Conservation (phyloP, 2,329 filamentous ascomycete genomes). For the Cordyceps militaris region DNA sequence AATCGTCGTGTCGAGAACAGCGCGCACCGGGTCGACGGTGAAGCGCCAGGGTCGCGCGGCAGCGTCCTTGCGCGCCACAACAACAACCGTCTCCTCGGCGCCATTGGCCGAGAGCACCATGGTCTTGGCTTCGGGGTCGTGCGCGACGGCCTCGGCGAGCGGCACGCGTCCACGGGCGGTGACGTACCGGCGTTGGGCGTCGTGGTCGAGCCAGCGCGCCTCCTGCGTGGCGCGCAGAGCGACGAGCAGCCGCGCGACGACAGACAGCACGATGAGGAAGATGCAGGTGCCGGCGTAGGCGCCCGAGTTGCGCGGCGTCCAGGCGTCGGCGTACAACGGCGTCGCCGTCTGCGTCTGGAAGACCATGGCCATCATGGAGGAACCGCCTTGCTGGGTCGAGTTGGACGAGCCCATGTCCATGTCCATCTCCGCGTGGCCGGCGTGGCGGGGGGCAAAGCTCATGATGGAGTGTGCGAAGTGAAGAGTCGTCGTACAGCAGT, state of each 20-base stretch:
- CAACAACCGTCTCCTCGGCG: constrained; percentile 70
- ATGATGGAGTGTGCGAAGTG: not conserved
- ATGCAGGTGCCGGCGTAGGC: constrained; percentile 85
- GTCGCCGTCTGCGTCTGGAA: constrained; percentile 54
- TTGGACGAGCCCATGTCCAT: constrained; percentile 8
- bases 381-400: not conserved
- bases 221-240: constrained; percentile 62
- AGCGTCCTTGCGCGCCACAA: constrained; percentile 54
- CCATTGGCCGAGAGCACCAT: constrained; percentile 68
- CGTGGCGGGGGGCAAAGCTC: constrained; percentile 4
- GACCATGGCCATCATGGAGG: constrained; percentile 33
- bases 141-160: constrained; percentile 51
- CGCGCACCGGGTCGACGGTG: constrained; percentile 69
- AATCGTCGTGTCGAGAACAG: constrained; percentile 61
- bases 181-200: constrained; percentile 70
- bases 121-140: constrained; percentile 55
- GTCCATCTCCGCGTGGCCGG: constrained; percentile 3
- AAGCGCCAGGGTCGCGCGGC: constrained; percentile 67
- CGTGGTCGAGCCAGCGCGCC: constrained; percentile 59
- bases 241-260: constrained; percentile 61
- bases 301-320: constrained; percentile 65
- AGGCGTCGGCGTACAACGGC: constrained; percentile 53
- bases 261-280: constrained; percentile 73
- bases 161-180: constrained; percentile 59
- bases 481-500: not conserved